phyloP scores from a whole-genome alignment of 768 basidiomycete species.

The Hygrophoropsis aurantiaca region DNA sequence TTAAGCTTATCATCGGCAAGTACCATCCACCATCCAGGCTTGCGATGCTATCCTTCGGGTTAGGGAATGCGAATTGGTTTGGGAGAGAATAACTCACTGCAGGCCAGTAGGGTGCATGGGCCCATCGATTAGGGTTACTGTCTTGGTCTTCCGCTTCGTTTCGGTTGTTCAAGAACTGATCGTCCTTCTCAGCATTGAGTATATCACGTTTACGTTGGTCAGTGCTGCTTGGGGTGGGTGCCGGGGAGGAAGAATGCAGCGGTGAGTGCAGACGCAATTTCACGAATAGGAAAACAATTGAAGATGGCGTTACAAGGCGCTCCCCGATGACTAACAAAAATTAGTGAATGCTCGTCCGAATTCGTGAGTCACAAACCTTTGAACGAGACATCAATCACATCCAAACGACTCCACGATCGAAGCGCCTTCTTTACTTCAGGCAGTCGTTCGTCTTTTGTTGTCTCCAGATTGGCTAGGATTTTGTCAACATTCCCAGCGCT shows the following conservation, averaged over 20 bases:
- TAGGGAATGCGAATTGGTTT: not conserved
- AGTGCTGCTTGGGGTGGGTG: constrained; percentile 41
- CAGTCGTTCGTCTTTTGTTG: constrained; percentile 42
- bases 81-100: constrained; percentile 48
- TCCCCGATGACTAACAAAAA: constrained; percentile 88
- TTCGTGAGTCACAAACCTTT: no score
- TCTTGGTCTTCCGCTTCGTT: constrained; percentile 63
- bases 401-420: constrained; percentile 69
- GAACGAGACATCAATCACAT: constrained; percentile 82
- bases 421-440: constrained; percentile 51
- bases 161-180: constrained; percentile 64
- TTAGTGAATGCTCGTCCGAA: not conserved
- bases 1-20: constrained; percentile 86
- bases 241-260: constrained; percentile 30
- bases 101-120: constrained; percentile 95
- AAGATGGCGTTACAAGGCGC: constrained; percentile 79
- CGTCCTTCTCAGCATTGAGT: constrained; percentile 60
- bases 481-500: constrained; percentile 30
- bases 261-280: constrained; percentile 77
- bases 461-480: constrained; percentile 49
- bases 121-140: constrained; percentile 51
- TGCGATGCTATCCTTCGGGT: constrained; percentile 60
- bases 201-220: constrained; percentile 45
- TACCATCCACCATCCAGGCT: constrained; percentile 90
- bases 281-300: constrained; percentile 84